phyloP scores from a whole-genome alignment of 495 filamentous ascomycete genomes.

The Xylaria grammica region DNA sequence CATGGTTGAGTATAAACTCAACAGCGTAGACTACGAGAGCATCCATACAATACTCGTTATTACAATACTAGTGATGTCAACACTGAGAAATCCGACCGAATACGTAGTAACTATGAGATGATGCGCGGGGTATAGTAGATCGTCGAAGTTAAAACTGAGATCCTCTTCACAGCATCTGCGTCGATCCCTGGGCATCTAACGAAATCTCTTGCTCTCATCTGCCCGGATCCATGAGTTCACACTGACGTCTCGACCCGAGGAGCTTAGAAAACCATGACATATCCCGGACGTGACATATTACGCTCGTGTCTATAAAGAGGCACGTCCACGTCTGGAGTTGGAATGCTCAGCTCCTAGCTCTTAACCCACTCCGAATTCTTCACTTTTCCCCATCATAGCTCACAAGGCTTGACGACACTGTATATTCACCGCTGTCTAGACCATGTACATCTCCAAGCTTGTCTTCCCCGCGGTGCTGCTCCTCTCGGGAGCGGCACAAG shows the following conservation, averaged over 20 bases:
- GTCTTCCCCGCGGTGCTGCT: conserved; percentile 5
- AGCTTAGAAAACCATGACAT: neutral
- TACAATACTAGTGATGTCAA: too few species aligned
- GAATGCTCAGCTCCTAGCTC: too few species aligned
- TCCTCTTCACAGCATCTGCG: neutral
- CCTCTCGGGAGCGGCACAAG: conserved; percentile 8
- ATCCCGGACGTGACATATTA: neutral
- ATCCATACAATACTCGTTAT: too few species aligned
- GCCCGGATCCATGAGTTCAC: neutral
- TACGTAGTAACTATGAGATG: neutral
- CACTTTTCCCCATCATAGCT: too few species aligned
- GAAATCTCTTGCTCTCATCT: neutral
- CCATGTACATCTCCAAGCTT: conserved; percentile 18
- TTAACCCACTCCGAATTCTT: too few species aligned
- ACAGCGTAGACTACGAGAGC: too few species aligned
- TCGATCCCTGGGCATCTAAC: neutral
- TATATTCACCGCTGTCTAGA: too few species aligned
- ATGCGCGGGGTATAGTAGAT: neutral
- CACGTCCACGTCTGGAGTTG: too few species aligned
- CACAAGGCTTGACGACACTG: too few species aligned
- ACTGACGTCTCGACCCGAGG: neutral
- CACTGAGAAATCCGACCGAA: too few species aligned
- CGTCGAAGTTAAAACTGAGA: neutral
- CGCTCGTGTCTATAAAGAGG: neutral
- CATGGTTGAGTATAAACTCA: too few species aligned